These are phyloP conservation scores for Ballota nigra DNA, from an alignment of 257 asterid genomes.

Conservation along the genomic window DNA sequence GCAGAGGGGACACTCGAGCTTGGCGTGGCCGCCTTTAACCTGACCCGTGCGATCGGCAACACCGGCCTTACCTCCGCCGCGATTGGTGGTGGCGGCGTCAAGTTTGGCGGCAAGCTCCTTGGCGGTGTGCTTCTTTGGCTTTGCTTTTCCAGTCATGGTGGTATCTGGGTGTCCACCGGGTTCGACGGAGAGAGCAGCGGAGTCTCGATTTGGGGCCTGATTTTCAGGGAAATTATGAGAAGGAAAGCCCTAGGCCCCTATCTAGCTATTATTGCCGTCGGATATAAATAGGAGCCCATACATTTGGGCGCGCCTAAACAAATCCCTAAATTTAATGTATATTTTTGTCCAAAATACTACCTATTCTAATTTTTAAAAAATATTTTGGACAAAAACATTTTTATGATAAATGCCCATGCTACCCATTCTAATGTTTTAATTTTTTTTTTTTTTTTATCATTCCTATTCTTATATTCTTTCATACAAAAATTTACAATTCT, in stretches of 20 bases:
- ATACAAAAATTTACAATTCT: no score
- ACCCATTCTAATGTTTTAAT: no score
- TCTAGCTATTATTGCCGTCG: not conserved
- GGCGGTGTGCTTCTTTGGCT: constrained; percentile 95
- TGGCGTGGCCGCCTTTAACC: constrained; percentile 89
- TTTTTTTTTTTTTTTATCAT: no score
- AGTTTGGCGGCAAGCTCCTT: constrained; percentile 68
- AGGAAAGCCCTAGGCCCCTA: constrained; percentile 10
- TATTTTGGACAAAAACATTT: no score
- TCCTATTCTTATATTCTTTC: no score
- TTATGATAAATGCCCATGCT: no score
- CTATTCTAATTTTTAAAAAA: no score
- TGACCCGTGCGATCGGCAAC: constrained; percentile 59
- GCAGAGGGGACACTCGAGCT: constrained; percentile 83
- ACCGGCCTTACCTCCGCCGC: constrained; percentile 93
- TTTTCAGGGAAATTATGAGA: not conserved
- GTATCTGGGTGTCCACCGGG: not conserved
- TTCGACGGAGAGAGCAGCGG: not conserved
- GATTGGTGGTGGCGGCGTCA: constrained; percentile 81
- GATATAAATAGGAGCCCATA: not conserved
- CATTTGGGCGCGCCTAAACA: no score
- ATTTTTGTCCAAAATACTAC: no score
- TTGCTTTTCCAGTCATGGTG: constrained; percentile 86
- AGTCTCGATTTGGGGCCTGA: constrained; percentile 12
- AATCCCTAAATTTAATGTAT: no score